Conservation (phyloP, 176 grass and related monocot genomes). For the Dendrocalamus sinicus region DNA sequence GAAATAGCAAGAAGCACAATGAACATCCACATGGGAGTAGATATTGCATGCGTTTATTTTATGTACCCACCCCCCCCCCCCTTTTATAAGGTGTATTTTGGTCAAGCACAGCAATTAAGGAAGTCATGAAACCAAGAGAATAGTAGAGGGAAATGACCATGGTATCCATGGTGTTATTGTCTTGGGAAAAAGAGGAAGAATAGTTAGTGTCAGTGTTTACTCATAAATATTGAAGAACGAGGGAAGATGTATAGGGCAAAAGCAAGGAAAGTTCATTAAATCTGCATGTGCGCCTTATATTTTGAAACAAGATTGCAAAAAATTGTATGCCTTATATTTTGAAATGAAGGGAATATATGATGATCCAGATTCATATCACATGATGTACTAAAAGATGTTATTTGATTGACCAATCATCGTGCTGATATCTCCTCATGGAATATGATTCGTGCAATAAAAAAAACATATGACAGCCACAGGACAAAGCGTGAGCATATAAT, state of each 20-base stretch:
- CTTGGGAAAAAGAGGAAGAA: neutral
- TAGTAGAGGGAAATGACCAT: neutral
- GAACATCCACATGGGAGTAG: neutral
- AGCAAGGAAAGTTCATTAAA: no score
- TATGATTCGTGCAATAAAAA: neutral
- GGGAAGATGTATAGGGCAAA: no score
- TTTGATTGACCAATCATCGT: neutral
- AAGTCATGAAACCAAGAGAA: neutral
- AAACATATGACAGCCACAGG: slow-evolving; percentile 30
- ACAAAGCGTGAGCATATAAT: slow-evolving; percentile 1
- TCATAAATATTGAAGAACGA: no score
- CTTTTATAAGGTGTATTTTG: no score
- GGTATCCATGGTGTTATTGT: neutral
- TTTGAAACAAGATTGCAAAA: neutral
- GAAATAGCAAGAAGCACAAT: slow-evolving; percentile 1
- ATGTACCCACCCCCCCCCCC: neutral
- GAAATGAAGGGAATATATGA: neutral
- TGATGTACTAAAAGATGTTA: slow-evolving; percentile 25
- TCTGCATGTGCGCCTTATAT: no score
- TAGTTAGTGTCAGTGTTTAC: neutral
- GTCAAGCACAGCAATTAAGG: neutral
- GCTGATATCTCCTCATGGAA: slow-evolving; percentile 18
- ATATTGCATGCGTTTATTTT: neutral
- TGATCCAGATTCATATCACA: slow-evolving; percentile 6
- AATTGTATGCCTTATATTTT: neutral